Evolutionary conservation across 1,139 yeast genomes (phyloP).

Genomic region (Nakaseomyces nivariensis): DNA sequence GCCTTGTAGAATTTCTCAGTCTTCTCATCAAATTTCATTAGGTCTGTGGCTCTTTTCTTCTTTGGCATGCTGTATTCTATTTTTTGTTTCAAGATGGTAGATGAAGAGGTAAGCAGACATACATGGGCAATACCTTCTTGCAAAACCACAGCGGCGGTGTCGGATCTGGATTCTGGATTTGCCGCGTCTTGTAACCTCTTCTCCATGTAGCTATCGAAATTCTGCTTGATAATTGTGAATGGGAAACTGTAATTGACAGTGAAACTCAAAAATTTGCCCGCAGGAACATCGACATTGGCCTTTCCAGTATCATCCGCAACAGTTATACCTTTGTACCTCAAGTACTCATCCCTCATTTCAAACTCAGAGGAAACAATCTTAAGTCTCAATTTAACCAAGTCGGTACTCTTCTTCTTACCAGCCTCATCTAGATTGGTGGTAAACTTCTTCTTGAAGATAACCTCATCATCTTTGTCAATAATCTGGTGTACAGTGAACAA

Average conservation of each 20-base stretch:
- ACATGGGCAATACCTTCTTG: conserved; percentile 91
- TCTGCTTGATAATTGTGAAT: conserved; percentile 57
- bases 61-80: conserved; percentile 76
- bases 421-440: conserved; percentile 18
- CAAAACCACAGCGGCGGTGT: conserved; percentile 82
- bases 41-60: conserved; percentile 68
- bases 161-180: conserved; percentile 69
- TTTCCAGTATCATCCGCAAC: conserved; percentile 45
- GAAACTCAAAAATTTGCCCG: conserved; percentile 78
- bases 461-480: conserved; percentile 61
- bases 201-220: conserved; percentile 69
- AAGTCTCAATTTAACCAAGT: conserved; percentile 27
- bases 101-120: conserved; percentile 75
- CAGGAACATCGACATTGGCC: conserved; percentile 49
- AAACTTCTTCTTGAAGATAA: conserved; percentile 47
- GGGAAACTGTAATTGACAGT: conserved; percentile 62
- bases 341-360: conserved; percentile 60
- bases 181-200: conserved; percentile 59
- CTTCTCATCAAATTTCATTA: conserved; percentile 75
- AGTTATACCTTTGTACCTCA: conserved; percentile 74
- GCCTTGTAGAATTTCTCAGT: conserved; percentile 54
- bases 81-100: conserved; percentile 71
- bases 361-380: conserved; percentile 61
- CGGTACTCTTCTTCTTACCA: conserved; percentile 20
- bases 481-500: conserved; percentile 80